Evolutionary conservation across 352 stramenopile genomes (phyloP).

Genomic region (Globisporangium rhizosaccharum): DNA sequence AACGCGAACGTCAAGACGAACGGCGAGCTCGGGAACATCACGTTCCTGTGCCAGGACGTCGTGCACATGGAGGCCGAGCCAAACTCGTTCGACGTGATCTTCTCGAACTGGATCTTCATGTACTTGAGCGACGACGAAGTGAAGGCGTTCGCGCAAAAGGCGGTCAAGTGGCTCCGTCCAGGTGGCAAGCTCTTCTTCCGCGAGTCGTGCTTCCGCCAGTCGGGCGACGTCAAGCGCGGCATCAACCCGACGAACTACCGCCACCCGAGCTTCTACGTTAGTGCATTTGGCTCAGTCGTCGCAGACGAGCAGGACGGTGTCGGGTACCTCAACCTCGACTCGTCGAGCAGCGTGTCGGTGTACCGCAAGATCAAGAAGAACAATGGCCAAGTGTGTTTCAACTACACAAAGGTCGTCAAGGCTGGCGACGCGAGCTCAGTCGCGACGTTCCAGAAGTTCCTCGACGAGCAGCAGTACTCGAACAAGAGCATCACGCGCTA

Average conservation of each 20-base stretch:
- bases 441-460: constrained; percentile 63
- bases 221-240: constrained; percentile 51
- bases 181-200: constrained; percentile 65
- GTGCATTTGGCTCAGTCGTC: constrained; percentile 42
- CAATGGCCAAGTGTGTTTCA: constrained; percentile 76
- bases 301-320: constrained; percentile 36
- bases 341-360: constrained; percentile 49
- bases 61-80: constrained; percentile 47
- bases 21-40: constrained; percentile 48
- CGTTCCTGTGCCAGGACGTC: constrained; percentile 65
- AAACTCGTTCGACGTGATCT: constrained; percentile 65
- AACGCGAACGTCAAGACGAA: constrained; percentile 47
- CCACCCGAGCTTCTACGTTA: constrained; percentile 60
- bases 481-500: constrained; percentile 65
- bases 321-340: constrained; percentile 62
- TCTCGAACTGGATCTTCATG: constrained; percentile 80
- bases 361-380: constrained; percentile 81
- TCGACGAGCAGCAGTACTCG: constrained; percentile 70
- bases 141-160: constrained; percentile 44
- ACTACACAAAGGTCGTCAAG: constrained; percentile 54
- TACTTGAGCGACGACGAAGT: constrained; percentile 62
- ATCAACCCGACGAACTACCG: constrained; percentile 66
- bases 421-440: constrained; percentile 28
- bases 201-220: constrained; percentile 66
- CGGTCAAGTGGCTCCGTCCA: constrained; percentile 54